These are phyloP conservation scores for Porcisia hertigi DNA, from an alignment of 208 protist genomes.

Conservation along the genomic window DNA sequence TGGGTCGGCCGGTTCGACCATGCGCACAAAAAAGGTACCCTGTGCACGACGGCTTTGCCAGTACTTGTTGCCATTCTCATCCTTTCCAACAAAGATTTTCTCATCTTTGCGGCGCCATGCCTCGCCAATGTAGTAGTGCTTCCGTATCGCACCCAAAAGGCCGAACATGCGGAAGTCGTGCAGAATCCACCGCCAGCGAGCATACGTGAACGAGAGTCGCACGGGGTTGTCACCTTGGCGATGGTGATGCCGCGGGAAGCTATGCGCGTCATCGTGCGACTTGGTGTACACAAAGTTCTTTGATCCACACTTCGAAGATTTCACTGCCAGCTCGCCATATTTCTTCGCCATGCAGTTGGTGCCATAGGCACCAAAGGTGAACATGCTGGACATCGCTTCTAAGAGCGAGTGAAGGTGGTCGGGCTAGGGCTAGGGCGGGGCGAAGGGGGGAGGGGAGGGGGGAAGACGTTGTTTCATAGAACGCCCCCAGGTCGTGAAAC, in stretches of 20 bases:
- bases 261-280: constrained; percentile 66
- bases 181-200: constrained; percentile 79
- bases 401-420: neutral
- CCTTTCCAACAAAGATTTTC: constrained; percentile 92
- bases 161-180: constrained; percentile 94
- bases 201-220: constrained; percentile 67
- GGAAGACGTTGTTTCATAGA: too few species aligned
- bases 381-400: constrained; percentile 65
- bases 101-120: constrained; percentile 88
- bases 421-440: neutral
- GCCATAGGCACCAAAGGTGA: constrained; percentile 73
- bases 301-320: constrained; percentile 67
- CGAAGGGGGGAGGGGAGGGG: too few species aligned
- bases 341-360: constrained; percentile 68
- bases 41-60: constrained; percentile 69
- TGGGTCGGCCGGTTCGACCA: constrained; percentile 80
- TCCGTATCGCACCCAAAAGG: constrained; percentile 65
- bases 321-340: constrained; percentile 71
- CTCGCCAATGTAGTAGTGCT: constrained; percentile 89
- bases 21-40: constrained; percentile 54
- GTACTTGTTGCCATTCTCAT: constrained; percentile 92
- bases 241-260: constrained; percentile 78
- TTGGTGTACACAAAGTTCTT: constrained; percentile 89
- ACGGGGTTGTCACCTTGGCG: constrained; percentile 82
- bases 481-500: neutral